Conservation (phyloP, 2,329 filamentous ascomycete genomes). For the Fusarium cicatricum region DNA sequence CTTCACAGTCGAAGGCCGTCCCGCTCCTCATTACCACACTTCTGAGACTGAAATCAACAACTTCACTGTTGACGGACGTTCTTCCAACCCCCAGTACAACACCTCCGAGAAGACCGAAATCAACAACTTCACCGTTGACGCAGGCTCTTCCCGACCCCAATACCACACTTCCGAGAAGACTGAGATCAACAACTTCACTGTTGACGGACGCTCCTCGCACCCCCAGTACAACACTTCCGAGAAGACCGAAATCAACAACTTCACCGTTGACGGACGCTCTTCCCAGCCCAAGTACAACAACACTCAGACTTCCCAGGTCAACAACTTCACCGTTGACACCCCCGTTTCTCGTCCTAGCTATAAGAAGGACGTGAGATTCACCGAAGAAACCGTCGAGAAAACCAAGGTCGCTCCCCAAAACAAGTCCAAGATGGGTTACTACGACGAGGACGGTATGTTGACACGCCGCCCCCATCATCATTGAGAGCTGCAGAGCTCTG, state of each 20-base stretch:
- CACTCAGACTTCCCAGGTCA: conserved; percentile 33
- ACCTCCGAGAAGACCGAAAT: conserved; percentile 31
- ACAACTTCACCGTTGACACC: conserved; percentile 45
- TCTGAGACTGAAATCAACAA: conserved; percentile 40
- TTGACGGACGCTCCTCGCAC: conserved; percentile 36
- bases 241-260: conserved; percentile 43
- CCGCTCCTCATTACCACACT: conserved; percentile 11
- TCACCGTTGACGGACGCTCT: conserved; percentile 41
- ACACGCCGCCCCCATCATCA: background rate
- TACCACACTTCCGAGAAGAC: conserved; percentile 37
- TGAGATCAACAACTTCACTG: conserved; percentile 43
- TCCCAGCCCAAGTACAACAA: conserved; percentile 33
- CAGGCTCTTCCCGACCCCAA: conserved; percentile 10
- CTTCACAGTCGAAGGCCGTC: conserved; percentile 38
- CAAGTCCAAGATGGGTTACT: conserved; percentile 70
- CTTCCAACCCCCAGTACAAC: conserved; percentile 33
- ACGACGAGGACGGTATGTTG: conserved; percentile 67
- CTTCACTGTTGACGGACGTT: conserved; percentile 42
- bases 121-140: conserved; percentile 45
- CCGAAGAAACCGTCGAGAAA: conserved; percentile 72
- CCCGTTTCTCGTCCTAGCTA: conserved; percentile 55
- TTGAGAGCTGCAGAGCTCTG: background rate
- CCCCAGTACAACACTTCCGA: conserved; percentile 34
- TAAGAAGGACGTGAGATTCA: conserved; percentile 66
- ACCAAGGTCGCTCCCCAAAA: conserved; percentile 53